A percentile compares a stretch with the other conserved stretches of the same genome.
phyloP scores from a whole-genome alignment of 805 yeast genomes.

The Babjeviella inositovora region DNA sequence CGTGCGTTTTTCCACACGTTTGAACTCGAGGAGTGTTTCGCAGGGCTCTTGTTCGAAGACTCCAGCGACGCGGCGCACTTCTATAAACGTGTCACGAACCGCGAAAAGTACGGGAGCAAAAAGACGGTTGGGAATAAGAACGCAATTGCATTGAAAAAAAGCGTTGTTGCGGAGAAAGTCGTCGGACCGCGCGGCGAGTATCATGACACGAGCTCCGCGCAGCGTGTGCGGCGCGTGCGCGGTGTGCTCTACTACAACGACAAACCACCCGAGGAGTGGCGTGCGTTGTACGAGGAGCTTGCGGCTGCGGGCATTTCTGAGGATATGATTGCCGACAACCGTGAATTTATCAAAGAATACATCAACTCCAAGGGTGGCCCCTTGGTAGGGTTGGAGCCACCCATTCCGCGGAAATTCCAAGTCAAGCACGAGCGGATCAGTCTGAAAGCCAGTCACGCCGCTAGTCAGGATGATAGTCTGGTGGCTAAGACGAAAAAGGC shows the following conservation, averaged over 20 bases:
- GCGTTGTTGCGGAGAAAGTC: slow-evolving; percentile 13
- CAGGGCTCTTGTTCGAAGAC: slow-evolving; percentile 83
- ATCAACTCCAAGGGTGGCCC: slow-evolving; percentile 65
- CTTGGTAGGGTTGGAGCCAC: slow-evolving; percentile 72
- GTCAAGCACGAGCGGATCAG: slow-evolving; percentile 7
- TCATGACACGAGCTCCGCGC: slow-evolving; percentile 17
- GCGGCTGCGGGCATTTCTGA: slow-evolving; percentile 71
- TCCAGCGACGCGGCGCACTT: slow-evolving; percentile 78
- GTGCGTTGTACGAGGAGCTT: slow-evolving; percentile 53
- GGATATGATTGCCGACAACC: slow-evolving; percentile 78
- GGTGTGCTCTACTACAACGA: slow-evolving; percentile 62
- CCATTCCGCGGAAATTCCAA: slow-evolving; percentile 52
- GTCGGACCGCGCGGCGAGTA: slow-evolving; percentile 57
- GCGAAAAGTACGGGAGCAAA: slow-evolving; percentile 77
- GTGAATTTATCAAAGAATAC: slow-evolving; percentile 69
- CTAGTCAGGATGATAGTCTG: slow-evolving; percentile 7
- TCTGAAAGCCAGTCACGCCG: slow-evolving; percentile 10
- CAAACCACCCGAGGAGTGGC: slow-evolving; percentile 76
- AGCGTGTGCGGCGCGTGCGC: slow-evolving; percentile 36
- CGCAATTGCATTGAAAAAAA: slow-evolving; percentile 66
- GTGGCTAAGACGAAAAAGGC: slow-evolving; percentile 10
- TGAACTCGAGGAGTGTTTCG: slow-evolving; percentile 80
- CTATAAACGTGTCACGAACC: slow-evolving; percentile 54
- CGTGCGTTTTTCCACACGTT: slow-evolving; percentile 89
- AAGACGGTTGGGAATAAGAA: slow-evolving; percentile 76